phyloP scores from a whole-genome alignment of 192 early-diverging fungal genomes.

The Podila minutissima region DNA sequence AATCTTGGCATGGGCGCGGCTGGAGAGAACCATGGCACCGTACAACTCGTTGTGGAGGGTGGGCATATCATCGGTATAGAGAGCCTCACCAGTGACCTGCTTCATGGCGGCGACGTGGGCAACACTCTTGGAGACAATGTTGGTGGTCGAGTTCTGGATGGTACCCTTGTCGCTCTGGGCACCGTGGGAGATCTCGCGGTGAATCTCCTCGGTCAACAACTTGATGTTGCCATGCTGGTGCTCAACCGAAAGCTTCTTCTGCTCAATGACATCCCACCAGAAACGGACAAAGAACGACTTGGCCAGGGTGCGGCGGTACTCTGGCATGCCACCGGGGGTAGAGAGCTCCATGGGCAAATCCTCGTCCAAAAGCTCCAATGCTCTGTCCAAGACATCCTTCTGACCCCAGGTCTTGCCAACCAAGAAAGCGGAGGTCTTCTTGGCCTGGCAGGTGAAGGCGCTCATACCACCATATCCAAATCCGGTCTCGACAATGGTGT shows the following conservation, averaged over 20 bases:
- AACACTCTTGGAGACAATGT: constrained; percentile 54
- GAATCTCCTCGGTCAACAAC: constrained; percentile 52
- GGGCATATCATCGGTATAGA: constrained; percentile 89
- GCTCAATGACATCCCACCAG: constrained; percentile 66
- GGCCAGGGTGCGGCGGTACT: constrained; percentile 70
- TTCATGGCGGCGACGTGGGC: constrained; percentile 81
- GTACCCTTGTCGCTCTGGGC: constrained; percentile 62
- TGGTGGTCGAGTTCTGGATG: constrained; percentile 40
- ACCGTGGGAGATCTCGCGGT: constrained; percentile 56
- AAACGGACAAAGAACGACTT: constrained; percentile 73
- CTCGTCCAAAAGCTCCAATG: constrained; percentile 54
- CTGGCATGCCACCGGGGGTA: constrained; percentile 75
- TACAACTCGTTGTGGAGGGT: constrained; percentile 72
- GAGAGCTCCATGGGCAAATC: constrained; percentile 56
- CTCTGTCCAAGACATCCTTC: constrained; percentile 49
- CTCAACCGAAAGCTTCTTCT: constrained; percentile 23
- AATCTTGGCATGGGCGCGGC: constrained; percentile 76
- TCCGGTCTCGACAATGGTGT: constrained; percentile 61
- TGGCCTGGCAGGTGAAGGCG: constrained; percentile 69
- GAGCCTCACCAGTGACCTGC: constrained; percentile 86
- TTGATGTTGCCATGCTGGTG: constrained; percentile 45
- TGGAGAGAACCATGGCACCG: constrained; percentile 72
- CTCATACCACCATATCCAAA: constrained; percentile 88
- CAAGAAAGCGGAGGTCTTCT: constrained; percentile 50
- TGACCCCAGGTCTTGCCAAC: constrained; percentile 69